These are phyloP conservation scores for Hypoxylon cercidicola DNA, from an alignment of 495 filamentous ascomycete species.

Conservation along the genomic window DNA sequence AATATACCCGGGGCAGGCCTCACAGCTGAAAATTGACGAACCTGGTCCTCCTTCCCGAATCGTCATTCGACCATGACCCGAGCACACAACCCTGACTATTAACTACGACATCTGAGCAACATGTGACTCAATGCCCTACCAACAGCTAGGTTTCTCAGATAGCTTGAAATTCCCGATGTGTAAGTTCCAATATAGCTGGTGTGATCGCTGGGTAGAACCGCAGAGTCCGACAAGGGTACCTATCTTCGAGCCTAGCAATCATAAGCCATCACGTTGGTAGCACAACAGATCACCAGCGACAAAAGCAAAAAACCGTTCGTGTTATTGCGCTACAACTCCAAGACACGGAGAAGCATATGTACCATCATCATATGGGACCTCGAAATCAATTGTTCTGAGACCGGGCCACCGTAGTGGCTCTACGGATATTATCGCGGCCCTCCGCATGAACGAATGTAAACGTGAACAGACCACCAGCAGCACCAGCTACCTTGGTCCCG, in stretches of 20 bases:
- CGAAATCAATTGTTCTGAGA: constrained; percentile 39
- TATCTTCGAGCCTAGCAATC: not conserved
- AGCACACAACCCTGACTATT: not conserved
- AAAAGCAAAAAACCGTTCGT: constrained; percentile 36
- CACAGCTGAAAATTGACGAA: not conserved
- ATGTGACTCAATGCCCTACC: not conserved
- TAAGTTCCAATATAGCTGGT: constrained; percentile 19
- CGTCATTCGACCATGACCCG: not conserved
- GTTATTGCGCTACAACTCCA: constrained; percentile 31
- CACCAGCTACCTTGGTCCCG: too few species aligned
- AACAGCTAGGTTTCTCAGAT: not conserved
- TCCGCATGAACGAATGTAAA: constrained; percentile 39
- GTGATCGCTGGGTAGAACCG: constrained; percentile 23
- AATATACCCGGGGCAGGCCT: constrained; percentile 2
- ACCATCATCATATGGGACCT: constrained; percentile 20
- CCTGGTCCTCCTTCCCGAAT: constrained; percentile 9
- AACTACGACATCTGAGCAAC: not conserved
- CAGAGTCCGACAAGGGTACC: constrained; percentile 18
- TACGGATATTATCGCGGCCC: constrained; percentile 25
- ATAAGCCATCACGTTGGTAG: constrained; percentile 22
- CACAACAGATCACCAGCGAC: constrained; percentile 31
- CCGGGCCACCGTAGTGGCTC: constrained; percentile 6
- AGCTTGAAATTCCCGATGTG: constrained; percentile 26
- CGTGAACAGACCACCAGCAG: constrained; percentile 31
- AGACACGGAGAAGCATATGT: constrained; percentile 31